phyloP scores from a whole-genome alignment of 257 asterid genomes.

The Jacaranda copaia region DNA sequence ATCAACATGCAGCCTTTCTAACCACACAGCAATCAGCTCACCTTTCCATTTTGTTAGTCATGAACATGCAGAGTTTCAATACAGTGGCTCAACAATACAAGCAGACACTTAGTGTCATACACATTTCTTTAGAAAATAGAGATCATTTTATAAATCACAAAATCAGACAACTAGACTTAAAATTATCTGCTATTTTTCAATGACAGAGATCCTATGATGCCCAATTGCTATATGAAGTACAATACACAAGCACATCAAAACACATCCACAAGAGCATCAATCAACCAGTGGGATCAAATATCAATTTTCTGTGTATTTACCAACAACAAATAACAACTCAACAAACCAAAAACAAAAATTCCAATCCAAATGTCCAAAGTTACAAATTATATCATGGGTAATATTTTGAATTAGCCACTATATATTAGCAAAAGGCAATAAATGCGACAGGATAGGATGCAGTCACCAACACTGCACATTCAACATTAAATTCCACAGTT shows the following conservation, averaged over 20 bases:
- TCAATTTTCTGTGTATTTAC: neutral
- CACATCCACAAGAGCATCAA: neutral
- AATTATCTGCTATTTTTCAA: constrained; percentile 5
- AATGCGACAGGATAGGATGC: neutral
- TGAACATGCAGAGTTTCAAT: neutral
- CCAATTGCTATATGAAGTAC: neutral
- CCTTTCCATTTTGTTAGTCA: neutral
- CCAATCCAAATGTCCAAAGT: constrained; percentile 6
- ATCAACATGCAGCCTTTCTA: neutral
- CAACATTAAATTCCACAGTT: neutral
- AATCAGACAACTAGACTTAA: neutral
- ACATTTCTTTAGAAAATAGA: neutral
- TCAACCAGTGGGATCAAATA: constrained; percentile 4
- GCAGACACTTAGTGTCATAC: neutral
- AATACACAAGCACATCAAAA: constrained; percentile 1
- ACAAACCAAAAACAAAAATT: neutral
- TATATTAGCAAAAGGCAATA: neutral
- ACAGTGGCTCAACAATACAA: neutral
- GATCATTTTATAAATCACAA: neutral
- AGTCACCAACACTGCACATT: neutral
- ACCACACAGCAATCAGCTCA: neutral
- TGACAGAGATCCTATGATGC: neutral
- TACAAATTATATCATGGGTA: neutral
- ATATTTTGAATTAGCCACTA: neutral
- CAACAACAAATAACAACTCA: neutral